Evolutionary conservation across 495 filamentous ascomycete genomes (phyloP).

Genomic region (Collariella sp.): DNA sequence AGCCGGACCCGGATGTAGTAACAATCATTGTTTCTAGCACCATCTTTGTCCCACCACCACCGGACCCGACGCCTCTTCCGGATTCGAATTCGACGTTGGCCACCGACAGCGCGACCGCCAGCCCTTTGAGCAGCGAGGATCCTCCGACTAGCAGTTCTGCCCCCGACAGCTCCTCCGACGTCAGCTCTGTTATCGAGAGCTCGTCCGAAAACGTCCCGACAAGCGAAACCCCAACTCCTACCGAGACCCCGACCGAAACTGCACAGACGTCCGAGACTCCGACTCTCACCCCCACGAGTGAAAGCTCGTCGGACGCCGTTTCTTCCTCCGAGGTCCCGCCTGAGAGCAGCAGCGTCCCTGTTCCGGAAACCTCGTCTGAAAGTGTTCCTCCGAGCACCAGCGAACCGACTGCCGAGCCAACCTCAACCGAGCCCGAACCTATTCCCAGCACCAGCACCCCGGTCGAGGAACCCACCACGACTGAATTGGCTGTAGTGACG

Average conservation of each 20-base stretch:
- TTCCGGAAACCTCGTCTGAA: background rate
- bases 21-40: slow-evolving; percentile 25
- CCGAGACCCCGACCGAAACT: background rate
- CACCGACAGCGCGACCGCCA: background rate
- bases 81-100: background rate
- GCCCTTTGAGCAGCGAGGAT: background rate
- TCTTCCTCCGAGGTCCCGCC: background rate
- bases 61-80: background rate
- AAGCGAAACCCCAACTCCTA: background rate
- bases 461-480: background rate
- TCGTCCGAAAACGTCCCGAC: background rate
- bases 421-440: background rate
- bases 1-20: slow-evolving; percentile 10
- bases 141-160: background rate
- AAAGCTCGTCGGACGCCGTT: background rate
- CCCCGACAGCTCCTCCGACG: background rate
- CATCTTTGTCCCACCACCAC: slow-evolving; percentile 15
- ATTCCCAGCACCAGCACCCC: background rate
- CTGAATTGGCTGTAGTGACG: background rate
- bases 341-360: no score
- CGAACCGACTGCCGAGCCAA: background rate
- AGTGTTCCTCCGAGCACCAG: background rate
- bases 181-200: background rate
- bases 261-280: no score
- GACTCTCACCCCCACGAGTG: background rate